A percentile compares a stretch with the other conserved stretches of the same genome.
Evolutionary conservation across 306 rosid species (phyloP).

Genomic region (Trifolium pratense): DNA sequence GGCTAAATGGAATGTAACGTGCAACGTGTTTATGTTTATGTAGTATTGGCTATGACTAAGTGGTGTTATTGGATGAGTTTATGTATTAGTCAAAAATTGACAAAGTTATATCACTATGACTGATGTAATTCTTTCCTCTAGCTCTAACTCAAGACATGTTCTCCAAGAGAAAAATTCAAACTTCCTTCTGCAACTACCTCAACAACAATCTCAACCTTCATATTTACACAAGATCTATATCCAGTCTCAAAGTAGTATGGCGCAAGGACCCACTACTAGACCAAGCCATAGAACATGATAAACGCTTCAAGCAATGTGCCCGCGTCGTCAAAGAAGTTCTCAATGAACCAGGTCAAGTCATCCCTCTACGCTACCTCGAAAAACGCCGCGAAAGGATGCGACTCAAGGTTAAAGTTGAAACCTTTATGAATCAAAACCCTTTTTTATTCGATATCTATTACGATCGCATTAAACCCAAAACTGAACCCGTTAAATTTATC

Average conservation of each 20-base stretch:
- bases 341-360: conserved; percentile 50
- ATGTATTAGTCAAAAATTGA: background rate
- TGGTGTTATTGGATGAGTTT: too few species aligned
- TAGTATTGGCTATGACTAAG: too few species aligned
- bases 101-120: background rate
- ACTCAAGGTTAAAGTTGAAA: conserved; percentile 47
- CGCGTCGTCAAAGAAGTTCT: conserved; percentile 47
- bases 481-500: conserved; percentile 61
- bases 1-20: background rate
- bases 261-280: conserved; percentile 77
- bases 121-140: background rate
- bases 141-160: conserved; percentile 44
- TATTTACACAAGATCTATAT: conserved; percentile 45
- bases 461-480: conserved; percentile 77
- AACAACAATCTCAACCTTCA: background rate
- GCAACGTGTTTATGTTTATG: background rate
- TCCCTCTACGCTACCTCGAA: conserved; percentile 51
- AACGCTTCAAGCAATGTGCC: conserved; percentile 50
- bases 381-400: conserved; percentile 80
- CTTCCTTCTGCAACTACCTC: conserved; percentile 41
- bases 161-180: conserved; percentile 28
- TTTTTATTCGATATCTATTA: conserved; percentile 64
- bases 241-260: conserved; percentile 86
- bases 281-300: conserved; percentile 73
- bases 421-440: conserved; percentile 69